phyloP scores from a whole-genome alignment of 305 asterid species.

The Petunia hybrid region DNA sequence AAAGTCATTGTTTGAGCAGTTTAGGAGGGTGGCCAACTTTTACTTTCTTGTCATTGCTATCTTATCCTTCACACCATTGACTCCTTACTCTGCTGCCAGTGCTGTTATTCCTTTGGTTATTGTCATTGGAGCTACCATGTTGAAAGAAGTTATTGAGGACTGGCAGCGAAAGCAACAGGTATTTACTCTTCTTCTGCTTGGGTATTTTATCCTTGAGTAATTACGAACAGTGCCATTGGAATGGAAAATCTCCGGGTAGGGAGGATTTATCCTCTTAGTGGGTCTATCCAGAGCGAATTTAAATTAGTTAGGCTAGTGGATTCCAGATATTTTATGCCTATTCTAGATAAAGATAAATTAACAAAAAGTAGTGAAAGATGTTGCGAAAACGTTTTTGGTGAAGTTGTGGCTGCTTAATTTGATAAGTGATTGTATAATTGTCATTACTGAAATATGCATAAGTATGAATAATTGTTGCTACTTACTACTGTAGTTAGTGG shows the following conservation, averaged over 20 bases:
- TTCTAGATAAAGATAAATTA: no score
- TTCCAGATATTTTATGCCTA: no score
- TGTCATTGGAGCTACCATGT: conserved; percentile 82
- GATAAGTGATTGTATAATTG: background rate
- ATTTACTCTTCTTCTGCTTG: conserved; percentile 23
- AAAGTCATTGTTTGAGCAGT: conserved; percentile 90
- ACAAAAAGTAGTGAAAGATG: background rate
- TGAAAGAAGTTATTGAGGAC: conserved; percentile 89
- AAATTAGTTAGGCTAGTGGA: background rate
- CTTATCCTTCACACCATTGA: conserved; percentile 72
- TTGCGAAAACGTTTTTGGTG: background rate
- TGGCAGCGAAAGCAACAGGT: conserved; percentile 80
- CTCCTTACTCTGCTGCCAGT: conserved; percentile 75
- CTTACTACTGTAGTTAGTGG: background rate
- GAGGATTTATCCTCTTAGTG: background rate
- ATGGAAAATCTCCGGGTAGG: background rate
- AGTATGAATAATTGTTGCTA: background rate
- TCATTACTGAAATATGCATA: background rate
- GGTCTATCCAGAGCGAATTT: background rate
- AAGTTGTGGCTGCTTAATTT: background rate
- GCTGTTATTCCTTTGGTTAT: conserved; percentile 69
- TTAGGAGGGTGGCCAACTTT: conserved; percentile 91
- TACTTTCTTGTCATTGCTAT: conserved; percentile 75
- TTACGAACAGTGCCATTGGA: background rate
- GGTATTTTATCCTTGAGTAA: background rate